Evolutionary conservation across 192 early-diverging fungal species (phyloP).

Genomic region (Entophlyctis luteolus): DNA sequence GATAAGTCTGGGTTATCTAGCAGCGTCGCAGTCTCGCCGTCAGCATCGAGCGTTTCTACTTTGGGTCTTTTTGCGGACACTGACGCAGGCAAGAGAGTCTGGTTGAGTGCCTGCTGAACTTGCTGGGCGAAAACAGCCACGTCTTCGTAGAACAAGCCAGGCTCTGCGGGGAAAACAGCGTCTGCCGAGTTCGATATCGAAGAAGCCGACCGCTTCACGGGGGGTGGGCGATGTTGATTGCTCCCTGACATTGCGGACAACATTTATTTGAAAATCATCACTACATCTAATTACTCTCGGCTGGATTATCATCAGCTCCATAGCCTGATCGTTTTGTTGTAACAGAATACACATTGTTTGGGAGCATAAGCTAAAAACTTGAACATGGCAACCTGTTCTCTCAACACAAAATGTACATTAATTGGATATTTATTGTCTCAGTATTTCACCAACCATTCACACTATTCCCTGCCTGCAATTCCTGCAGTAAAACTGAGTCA

Average conservation of each 20-base stretch:
- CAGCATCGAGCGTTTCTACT: neutral
- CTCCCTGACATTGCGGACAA: neutral
- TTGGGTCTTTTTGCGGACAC: neutral
- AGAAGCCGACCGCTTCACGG: neutral
- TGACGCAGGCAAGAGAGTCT: neutral
- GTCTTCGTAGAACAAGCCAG: neutral
- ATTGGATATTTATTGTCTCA: too few species aligned
- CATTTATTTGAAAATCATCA: neutral
- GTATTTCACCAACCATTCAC: too few species aligned
- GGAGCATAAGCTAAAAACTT: too few species aligned
- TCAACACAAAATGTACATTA: too few species aligned
- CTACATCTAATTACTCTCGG: too few species aligned
- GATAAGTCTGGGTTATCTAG: neutral
- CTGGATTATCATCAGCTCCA: too few species aligned
- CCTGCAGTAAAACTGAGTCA: too few species aligned
- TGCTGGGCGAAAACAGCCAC: neutral
- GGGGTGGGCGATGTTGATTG: neutral
- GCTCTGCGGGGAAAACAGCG: neutral
- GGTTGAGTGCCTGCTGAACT: neutral
- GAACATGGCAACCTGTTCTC: too few species aligned
- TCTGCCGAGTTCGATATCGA: neutral
- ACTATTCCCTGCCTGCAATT: too few species aligned
- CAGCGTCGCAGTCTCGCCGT: neutral
- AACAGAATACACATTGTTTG: too few species aligned
- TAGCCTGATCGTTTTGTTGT: too few species aligned